A percentile compares a stretch with the other conserved stretches of the same genome.
phyloP scores from a whole-genome alignment of 2,329 filamentous ascomycete genomes.

The Emergomyces orientalis region DNA sequence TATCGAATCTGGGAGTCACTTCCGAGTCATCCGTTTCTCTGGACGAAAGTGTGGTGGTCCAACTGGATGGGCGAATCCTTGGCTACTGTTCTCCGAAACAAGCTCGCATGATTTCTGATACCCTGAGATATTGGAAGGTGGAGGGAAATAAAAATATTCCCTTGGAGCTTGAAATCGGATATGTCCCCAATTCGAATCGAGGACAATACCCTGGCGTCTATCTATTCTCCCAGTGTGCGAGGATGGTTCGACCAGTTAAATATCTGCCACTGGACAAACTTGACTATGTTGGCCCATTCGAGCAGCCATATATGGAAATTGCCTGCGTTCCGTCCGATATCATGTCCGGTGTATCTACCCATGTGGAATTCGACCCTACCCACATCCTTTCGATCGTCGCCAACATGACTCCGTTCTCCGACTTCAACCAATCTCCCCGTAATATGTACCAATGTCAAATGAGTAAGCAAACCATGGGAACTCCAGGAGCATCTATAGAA shows the following conservation, averaged over 20 bases:
- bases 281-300: conserved; percentile 84
- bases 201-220: conserved; percentile 96
- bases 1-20: conserved; percentile 70
- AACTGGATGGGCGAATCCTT: conserved; percentile 80
- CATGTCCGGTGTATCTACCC: conserved; percentile 76
- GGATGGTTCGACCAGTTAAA: conserved; percentile 86
- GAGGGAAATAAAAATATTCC: conserved; percentile 74
- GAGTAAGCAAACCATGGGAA: conserved; percentile 99
- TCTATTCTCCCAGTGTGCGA: conserved; percentile 74
- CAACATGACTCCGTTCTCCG: conserved; percentile 97
- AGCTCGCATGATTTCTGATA: conserved; percentile 72
- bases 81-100: conserved; percentile 85
- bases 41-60: conserved; percentile 76
- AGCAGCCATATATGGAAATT: conserved; percentile 98
- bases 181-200: conserved; percentile 74
- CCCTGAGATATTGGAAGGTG: conserved; percentile 90
- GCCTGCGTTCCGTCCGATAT: conserved; percentile 84
- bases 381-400: conserved; percentile 96
- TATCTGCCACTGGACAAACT: conserved; percentile 78
- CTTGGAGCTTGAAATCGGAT: conserved; percentile 78
- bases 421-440: conserved; percentile 96
- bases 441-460: conserved; percentile 99
- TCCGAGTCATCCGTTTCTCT: conserved; percentile 66
- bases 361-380: conserved; percentile 88
- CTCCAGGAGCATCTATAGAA: conserved; percentile 71